These are phyloP conservation scores for Lachancea kluyveri DNA, from an alignment of 805 yeast species.

Conservation along the genomic window DNA sequence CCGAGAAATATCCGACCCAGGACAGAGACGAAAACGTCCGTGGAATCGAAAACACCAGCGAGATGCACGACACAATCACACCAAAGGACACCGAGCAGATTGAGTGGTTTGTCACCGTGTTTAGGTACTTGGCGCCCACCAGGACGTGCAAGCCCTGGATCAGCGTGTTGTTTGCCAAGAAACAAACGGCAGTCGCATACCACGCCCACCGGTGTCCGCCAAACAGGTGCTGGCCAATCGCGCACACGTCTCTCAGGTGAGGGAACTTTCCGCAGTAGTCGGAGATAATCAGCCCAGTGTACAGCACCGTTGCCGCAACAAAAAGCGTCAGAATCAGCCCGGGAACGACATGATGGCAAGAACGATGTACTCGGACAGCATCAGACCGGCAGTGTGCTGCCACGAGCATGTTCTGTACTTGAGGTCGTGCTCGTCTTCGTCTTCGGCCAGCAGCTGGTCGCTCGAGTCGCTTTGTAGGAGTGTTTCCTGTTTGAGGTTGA, in stretches of 20 bases:
- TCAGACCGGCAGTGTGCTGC: slow-evolving; percentile 54
- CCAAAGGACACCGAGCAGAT: slow-evolving; percentile 48
- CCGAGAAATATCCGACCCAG: slow-evolving; percentile 45
- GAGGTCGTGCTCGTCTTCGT: slow-evolving; percentile 29
- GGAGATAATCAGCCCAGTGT: slow-evolving; percentile 49
- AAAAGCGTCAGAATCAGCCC: slow-evolving; percentile 49
- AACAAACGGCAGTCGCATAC: slow-evolving; percentile 51
- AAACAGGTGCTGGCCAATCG: slow-evolving; percentile 51
- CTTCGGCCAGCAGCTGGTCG: no score
- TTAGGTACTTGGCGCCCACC: slow-evolving; percentile 54
- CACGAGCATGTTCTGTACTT: slow-evolving; percentile 49
- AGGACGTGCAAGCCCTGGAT: slow-evolving; percentile 55
- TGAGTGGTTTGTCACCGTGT: slow-evolving; percentile 45
- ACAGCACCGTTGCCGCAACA: slow-evolving; percentile 44
- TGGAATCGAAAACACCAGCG: slow-evolving; percentile 48
- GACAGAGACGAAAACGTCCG: slow-evolving; percentile 51
- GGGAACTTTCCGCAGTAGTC: slow-evolving; percentile 53
- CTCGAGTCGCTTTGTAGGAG: no score
- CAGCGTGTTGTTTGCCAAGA: slow-evolving; percentile 48
- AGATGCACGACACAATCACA: slow-evolving; percentile 42
- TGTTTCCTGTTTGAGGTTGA: no score
- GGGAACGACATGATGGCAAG: slow-evolving; percentile 63
- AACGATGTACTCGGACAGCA: slow-evolving; percentile 55
- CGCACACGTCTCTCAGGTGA: slow-evolving; percentile 46
- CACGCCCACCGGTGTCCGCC: slow-evolving; percentile 47